Evolutionary conservation across 768 basidiomycete genomes (phyloP).

Genomic region (Postia placenta): DNA sequence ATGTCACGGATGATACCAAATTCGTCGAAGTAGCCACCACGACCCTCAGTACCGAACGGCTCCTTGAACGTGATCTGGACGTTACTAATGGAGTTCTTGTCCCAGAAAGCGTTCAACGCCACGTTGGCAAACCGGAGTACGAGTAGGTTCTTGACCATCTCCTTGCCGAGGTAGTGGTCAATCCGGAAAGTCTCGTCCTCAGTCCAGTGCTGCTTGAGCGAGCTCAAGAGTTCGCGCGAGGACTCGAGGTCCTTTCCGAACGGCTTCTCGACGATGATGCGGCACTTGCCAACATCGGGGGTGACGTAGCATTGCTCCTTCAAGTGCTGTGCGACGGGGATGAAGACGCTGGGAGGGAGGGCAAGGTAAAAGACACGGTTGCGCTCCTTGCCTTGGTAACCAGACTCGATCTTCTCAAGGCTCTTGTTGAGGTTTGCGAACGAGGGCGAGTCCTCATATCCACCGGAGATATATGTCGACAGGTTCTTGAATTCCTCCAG

Average conservation of each 20-base stretch:
- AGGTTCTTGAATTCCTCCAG: slow-evolving; percentile 81
- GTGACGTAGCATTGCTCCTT: slow-evolving; percentile 73
- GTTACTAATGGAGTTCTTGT: slow-evolving; percentile 93
- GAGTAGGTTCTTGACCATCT: slow-evolving; percentile 99
- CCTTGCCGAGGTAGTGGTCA: slow-evolving; percentile 99
- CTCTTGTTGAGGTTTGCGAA: slow-evolving; percentile 75
- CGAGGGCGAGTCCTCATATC: slow-evolving; percentile 79
- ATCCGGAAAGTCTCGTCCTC: slow-evolving; percentile 99
- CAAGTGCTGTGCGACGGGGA: slow-evolving; percentile 77
- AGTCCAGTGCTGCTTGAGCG: slow-evolving; percentile 82
- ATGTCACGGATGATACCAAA: slow-evolving; percentile 99
- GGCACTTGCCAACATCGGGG: slow-evolving; percentile 63
- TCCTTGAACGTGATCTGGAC: slow-evolving; percentile 99
- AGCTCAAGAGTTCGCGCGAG: slow-evolving; percentile 67
- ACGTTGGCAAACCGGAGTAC: slow-evolving; percentile 94
- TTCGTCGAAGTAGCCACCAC: slow-evolving; percentile 99
- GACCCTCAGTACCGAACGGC: slow-evolving; percentile 98
- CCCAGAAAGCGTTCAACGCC: slow-evolving; percentile 84
- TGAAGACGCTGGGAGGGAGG: slow-evolving; percentile 95
- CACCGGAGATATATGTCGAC: slow-evolving; percentile 78
- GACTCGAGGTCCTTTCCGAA: slow-evolving; percentile 94
- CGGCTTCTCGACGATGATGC: slow-evolving; percentile 97
- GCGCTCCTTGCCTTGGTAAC: slow-evolving; percentile 52
- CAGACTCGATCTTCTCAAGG: slow-evolving; percentile 71
- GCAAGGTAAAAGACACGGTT: slow-evolving; percentile 97